Base-by-base conservation (phyloP, 2,329 filamentous ascomycete species). In the Fusarium sp. region DNA sequence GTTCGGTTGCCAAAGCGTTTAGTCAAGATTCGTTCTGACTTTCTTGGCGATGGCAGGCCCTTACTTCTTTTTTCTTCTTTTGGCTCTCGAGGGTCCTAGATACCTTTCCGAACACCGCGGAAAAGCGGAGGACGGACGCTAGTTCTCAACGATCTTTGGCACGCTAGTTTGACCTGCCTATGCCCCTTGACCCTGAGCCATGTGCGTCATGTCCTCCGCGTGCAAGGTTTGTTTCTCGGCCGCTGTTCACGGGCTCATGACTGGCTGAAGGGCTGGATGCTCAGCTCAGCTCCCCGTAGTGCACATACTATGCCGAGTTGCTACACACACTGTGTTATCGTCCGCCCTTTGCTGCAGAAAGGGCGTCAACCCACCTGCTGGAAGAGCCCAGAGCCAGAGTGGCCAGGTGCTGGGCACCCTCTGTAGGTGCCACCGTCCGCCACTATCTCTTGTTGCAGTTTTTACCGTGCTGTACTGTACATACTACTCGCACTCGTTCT, bases 131-230 rank as follows among this genome's bases (percentile, higher is more conserved):
- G 49, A 67, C 57, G 53, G 62, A 54, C 46, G 47, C 54, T 70
- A 66, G 54, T 40, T 57, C 44, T 51, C 52, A 71, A 57, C 29
- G 48, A 60, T 70, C 67, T 53, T 54, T 55, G 53, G 59, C 64
- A 68, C 41, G 20, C 24, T 47, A 32, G 34, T n/a, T 41, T 22
- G 16, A 20, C 34, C 34, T 37, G 10, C 34, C 18, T 53, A 34
- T 53, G 46, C 42, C 56, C 67, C 62, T 67, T 59, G 48, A 53
- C 51, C 54, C 67, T 67, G 40, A 48, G 53, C 67, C 59, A 71
- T 71, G 68, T 71, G 69, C 69, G 69, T 71, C 69, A 71, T 69
- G 60, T 46, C 46, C 58, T 70, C 55, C 37, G 44, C 40, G 40
- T 29, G 27, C 37, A 44, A 49, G 66, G 65, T 48, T 48, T 68